A percentile compares a stretch with the other conserved stretches of the same genome.
phyloP scores from a whole-genome alignment of 345 rosid genomes.

The Lumnitzera littorea region DNA sequence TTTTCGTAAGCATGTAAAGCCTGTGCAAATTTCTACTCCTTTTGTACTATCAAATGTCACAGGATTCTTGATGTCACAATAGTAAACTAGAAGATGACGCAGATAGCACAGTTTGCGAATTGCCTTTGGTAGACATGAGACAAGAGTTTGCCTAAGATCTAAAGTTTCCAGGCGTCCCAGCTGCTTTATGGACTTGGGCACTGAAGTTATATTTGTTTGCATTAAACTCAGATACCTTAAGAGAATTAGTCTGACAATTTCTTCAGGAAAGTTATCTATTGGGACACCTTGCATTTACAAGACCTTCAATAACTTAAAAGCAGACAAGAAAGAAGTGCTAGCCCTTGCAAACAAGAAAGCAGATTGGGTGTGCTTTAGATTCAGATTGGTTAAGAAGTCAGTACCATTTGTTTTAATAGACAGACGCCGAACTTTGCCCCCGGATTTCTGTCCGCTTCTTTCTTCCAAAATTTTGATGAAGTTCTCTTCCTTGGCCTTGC shows the following conservation, averaged over 20 bases:
- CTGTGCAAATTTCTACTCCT: background rate
- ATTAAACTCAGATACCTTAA: background rate
- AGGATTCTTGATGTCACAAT: background rate
- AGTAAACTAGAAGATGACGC: constrained; percentile 5
- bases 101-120: background rate
- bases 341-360: background rate
- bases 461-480: background rate
- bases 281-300: background rate
- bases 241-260: background rate
- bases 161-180: background rate
- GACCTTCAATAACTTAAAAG: background rate
- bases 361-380: background rate
- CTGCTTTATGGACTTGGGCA: constrained; percentile 1
- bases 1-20: background rate
- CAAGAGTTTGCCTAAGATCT: background rate
- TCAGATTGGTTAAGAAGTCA: background rate
- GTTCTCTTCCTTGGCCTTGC: background rate
- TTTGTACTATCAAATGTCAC: background rate
- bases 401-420: background rate
- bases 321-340: background rate
- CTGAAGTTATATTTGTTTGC: background rate
- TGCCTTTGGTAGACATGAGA: background rate
- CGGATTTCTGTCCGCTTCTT: background rate
- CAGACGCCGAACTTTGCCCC: background rate
- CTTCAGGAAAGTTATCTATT: background rate